Conservation (phyloP, 2,329 filamentous ascomycete species). For the Akanthomyces muscarius region DNA sequence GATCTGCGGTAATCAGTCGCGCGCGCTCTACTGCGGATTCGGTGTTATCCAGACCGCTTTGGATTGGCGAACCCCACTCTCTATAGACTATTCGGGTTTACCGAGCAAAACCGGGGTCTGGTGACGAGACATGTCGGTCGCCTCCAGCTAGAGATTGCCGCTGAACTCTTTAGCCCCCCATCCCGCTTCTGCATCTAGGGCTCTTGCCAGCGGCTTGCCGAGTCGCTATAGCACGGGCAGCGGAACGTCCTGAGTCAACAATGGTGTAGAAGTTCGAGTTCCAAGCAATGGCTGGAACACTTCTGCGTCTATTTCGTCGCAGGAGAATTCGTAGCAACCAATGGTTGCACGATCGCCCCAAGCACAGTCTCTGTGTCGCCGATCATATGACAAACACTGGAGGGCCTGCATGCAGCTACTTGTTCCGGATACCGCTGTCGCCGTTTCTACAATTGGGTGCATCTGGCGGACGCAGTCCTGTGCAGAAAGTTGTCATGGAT, state of each 20-base stretch:
- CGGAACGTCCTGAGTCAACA: background rate
- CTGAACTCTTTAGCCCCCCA: background rate
- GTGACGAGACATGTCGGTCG: background rate
- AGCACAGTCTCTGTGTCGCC: background rate
- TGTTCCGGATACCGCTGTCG: background rate
- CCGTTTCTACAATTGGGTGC: background rate
- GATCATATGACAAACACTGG: background rate
- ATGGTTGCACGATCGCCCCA: background rate
- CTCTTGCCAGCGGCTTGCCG: background rate
- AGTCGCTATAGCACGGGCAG: background rate
- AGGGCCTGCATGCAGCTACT: background rate
- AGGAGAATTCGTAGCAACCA: background rate
- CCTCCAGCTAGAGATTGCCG: background rate
- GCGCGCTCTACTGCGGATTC: background rate
- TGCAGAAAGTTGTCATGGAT: background rate
- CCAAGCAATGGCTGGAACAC: background rate
- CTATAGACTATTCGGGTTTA: background rate
- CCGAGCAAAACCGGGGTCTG: background rate
- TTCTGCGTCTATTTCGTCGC: background rate
- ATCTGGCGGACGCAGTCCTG: background rate
- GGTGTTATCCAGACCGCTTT: background rate
- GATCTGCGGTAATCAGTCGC: background rate
- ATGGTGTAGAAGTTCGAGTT: background rate
- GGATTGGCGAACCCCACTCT: background rate
- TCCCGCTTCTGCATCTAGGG: background rate